Conservation (phyloP, 495 filamentous ascomycete species). For the Articulospora tetracladia region DNA sequence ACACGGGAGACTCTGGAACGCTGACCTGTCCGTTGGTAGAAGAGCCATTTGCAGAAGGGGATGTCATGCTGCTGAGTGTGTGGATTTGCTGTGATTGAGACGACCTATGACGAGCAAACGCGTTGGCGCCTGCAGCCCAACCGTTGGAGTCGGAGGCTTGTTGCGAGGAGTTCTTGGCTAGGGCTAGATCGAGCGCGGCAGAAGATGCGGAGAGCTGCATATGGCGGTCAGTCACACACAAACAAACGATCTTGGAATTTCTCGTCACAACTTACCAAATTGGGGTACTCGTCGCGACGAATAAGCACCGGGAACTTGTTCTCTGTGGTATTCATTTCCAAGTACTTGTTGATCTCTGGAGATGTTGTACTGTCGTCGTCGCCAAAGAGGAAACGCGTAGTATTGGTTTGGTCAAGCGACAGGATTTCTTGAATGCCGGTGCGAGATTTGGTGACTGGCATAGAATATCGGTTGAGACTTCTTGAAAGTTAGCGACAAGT, state of each 20-base stretch:
- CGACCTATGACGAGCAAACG: slow-evolving; percentile 65
- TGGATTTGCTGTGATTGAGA: slow-evolving; percentile 68
- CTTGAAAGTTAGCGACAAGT: slow-evolving; percentile 25
- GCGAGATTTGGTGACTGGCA: slow-evolving; percentile 73
- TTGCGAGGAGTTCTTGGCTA: slow-evolving; percentile 48
- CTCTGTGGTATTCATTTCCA: slow-evolving; percentile 70
- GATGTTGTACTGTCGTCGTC: slow-evolving; percentile 66
- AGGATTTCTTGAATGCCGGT: slow-evolving; percentile 49
- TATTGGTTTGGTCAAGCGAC: slow-evolving; percentile 66
- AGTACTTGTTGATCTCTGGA: slow-evolving; percentile 61
- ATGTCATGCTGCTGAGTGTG: slow-evolving; percentile 52
- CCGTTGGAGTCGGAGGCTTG: slow-evolving; percentile 59
- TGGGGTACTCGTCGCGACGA: slow-evolving; percentile 21
- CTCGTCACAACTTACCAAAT: slow-evolving; percentile 15
- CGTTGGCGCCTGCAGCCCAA: slow-evolving; percentile 43
- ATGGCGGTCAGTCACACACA: slow-evolving; percentile 23
- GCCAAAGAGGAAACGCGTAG: slow-evolving; percentile 77
- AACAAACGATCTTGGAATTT: neutral
- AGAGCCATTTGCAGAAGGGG: slow-evolving; percentile 22
- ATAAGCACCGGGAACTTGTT: slow-evolving; percentile 65
- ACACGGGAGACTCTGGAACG: slow-evolving; percentile 31
- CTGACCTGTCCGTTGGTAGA: slow-evolving; percentile 13
- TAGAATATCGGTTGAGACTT: slow-evolving; percentile 82
- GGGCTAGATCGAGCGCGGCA: slow-evolving; percentile 75
- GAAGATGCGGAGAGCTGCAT: slow-evolving; percentile 74